These are phyloP conservation scores for Fremontodendron californicum DNA, from an alignment of 345 rosid species.

Conservation along the genomic window DNA sequence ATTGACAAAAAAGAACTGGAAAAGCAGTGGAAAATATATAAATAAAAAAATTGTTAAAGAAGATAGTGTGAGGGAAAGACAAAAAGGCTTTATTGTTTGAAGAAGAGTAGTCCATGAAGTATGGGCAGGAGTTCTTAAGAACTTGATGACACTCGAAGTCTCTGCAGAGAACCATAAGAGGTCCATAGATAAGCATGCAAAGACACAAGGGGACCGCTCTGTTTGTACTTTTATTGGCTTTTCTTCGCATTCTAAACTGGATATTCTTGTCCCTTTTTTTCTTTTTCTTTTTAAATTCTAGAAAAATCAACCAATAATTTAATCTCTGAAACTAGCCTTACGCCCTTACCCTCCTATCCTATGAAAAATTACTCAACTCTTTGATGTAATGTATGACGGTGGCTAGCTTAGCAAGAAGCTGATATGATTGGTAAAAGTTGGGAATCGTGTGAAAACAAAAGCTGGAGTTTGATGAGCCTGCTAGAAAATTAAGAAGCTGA, in stretches of 20 bases:
- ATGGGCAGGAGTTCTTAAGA: conserved; percentile 13
- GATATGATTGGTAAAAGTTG: too few relatives aligned
- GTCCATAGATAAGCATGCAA: conserved; percentile 19
- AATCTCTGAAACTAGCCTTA: background rate
- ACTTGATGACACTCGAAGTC: background rate
- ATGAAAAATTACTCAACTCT: background rate
- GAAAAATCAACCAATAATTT: conserved; percentile 10
- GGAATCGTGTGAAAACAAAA: too few relatives aligned
- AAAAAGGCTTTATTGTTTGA: conserved; percentile 2
- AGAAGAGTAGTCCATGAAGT: conserved; percentile 4
- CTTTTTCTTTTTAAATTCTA: background rate
- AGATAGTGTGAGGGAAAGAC: background rate
- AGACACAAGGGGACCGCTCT: conserved; percentile 24
- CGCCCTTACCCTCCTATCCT: background rate
- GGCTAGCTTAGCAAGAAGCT: too few relatives aligned
- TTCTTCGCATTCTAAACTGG: conserved; percentile 21
- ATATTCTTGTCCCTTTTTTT: conserved; percentile 15
- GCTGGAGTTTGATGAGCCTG: too few relatives aligned
- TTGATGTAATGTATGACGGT: too few relatives aligned
- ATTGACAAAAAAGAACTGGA: background rate
- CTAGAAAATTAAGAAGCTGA: too few relatives aligned
- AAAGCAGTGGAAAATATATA: background rate
- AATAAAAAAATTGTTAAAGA: background rate
- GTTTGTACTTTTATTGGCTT: conserved; percentile 11
- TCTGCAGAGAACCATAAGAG: conserved; percentile 3